Evolutionary conservation across 345 rosid genomes (phyloP), one percentile per base, ranked within the genome.

Genomic region (Moringa oleifera): DNA sequence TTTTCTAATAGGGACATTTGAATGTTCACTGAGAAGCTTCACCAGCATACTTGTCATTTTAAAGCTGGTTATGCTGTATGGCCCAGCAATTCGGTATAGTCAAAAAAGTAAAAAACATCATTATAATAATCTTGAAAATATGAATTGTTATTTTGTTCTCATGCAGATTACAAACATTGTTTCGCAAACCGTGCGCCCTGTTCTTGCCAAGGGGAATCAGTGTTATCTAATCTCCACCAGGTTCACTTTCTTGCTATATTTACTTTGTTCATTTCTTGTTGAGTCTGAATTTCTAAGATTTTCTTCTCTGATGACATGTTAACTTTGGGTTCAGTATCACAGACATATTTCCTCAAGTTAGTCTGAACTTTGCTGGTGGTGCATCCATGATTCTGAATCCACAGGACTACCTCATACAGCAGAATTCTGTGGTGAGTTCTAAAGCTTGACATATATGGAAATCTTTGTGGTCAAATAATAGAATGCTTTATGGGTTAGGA

Each of bases 311-410:
- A 55, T 4, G 13, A 20, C 52, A 19, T 63, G 62, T 59, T 56
- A 51, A 20, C 37, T 33, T 58, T 73, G 51, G 66, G 59, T 66
- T 60, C 88, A 91, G 97, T 56, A 79, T 87, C 20, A 56, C 69
- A 37, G 77, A 73, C 47, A 55, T 79, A 74, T 95, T 95, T 77
- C 99, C 99, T 76, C 89, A 79, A 74, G 88, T 95, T 77, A 81
- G 85, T 68, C 83, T 95, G 55, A 85, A 89, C 84, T 95, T 95
- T 68, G 95, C 88, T 62, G 95, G 90, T 22, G 90, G 90, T 47
- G 86, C 95, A 66, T 84, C 97, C 59, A 70, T 95, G 91, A 70
- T 81, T 65, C 73, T 95, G 23, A 74, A 69, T 63, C 90, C 95
- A 20, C 83, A 75, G 67, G 96, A 91, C 66, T 95, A 95, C 79